Evolutionary conservation across 2,329 filamentous ascomycete species (phyloP).

Genomic region (Plenodomus lindquistii): DNA sequence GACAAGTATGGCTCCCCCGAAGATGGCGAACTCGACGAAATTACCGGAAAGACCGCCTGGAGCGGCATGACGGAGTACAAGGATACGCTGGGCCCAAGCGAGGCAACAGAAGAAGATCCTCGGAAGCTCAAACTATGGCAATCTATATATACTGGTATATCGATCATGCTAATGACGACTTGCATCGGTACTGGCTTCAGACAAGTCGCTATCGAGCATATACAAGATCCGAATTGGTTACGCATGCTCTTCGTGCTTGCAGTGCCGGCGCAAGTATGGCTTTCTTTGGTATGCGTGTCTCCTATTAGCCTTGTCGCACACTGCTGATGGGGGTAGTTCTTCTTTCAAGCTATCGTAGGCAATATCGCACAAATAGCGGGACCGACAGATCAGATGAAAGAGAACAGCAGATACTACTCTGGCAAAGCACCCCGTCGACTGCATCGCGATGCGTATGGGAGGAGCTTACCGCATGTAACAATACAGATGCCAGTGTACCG

Average conservation of each 20-base stretch:
- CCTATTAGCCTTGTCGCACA: neutral
- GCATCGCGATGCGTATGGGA: conserved; percentile 56
- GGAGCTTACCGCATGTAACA: conserved; percentile 66
- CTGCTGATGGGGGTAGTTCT: conserved; percentile 28
- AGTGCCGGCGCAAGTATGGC: conserved; percentile 61
- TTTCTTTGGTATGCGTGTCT: conserved; percentile 52
- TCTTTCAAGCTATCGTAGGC: conserved; percentile 31
- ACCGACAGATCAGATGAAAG: conserved; percentile 70
- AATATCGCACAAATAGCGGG: conserved; percentile 65
- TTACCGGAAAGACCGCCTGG: conserved; percentile 19
- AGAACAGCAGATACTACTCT: conserved; percentile 83
- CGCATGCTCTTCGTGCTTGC: conserved; percentile 59
- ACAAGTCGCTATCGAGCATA: conserved; percentile 58
- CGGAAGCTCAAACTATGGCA: conserved; percentile 61
- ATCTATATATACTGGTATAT: conserved; percentile 57
- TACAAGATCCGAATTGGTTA: conserved; percentile 57
- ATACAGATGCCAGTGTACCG: conserved; percentile 90
- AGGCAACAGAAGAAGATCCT: conserved; percentile 33
- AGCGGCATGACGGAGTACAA: conserved; percentile 20
- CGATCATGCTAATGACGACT: conserved; percentile 56
- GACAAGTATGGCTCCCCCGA: conserved; percentile 50
- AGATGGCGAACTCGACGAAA: conserved; percentile 42
- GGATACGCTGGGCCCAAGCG: conserved; percentile 36
- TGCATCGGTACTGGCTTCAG: conserved; percentile 63
- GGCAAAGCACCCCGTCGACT: conserved; percentile 57